A percentile compares a stretch with the other conserved stretches of the same genome.
phyloP scores from a whole-genome alignment of 441 rosid genomes.

The Brassica balearica region DNA sequence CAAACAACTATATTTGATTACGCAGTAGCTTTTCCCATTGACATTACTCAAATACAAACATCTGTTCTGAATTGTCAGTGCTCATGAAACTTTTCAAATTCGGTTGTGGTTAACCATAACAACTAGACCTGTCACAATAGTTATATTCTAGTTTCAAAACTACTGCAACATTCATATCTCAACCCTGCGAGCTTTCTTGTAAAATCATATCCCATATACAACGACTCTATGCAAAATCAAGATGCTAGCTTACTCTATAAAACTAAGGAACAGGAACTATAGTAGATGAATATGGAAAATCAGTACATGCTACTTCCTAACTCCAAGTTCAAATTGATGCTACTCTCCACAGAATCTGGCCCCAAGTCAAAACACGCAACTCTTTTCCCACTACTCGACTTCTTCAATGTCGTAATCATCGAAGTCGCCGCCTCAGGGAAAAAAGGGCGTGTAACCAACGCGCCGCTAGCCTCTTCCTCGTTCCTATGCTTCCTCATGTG shows the following conservation, averaged over 20 bases:
- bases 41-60: neutral
- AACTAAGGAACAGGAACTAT: neutral
- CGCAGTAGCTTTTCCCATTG: neutral
- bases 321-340: constrained; percentile 54
- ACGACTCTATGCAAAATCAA: constrained; percentile 13
- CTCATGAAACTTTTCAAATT: neutral
- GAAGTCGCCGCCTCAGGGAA: constrained; percentile 41
- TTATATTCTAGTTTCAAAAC: neutral
- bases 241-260: neutral
- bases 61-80: neutral
- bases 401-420: constrained; percentile 49
- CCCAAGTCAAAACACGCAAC: constrained; percentile 59
- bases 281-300: neutral
- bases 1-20: neutral
- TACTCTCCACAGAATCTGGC: constrained; percentile 46
- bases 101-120: constrained; percentile 1
- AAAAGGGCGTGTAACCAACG: constrained; percentile 44
- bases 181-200: neutral
- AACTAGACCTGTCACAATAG: neutral
- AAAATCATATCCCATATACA: neutral
- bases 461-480: neutral
- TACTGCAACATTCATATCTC: neutral
- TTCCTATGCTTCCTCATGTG: constrained; percentile 74
- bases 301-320: constrained; percentile 38
- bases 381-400: constrained; percentile 53